Conservation (phyloP, 192 early-diverging fungal genomes). For the Rhizoclosmatium sp. region DNA sequence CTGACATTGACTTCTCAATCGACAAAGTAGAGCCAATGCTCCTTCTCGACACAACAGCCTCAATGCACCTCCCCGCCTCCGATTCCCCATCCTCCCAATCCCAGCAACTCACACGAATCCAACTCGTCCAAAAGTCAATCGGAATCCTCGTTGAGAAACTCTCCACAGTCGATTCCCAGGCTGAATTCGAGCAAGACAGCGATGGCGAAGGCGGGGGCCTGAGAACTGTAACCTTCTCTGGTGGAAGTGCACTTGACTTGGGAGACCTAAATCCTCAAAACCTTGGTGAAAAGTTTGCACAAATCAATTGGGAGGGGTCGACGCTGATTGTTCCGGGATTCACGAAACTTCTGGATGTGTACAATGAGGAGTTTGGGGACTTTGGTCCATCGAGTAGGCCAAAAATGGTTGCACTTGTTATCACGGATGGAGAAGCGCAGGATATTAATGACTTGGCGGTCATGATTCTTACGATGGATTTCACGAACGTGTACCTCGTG, state of each 20-base stretch:
- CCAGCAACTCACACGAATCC: neutral
- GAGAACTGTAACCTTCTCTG: slow-evolving; percentile 23
- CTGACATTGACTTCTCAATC: slow-evolving; percentile 5
- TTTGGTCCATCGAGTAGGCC: neutral
- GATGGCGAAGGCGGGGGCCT: slow-evolving; percentile 17
- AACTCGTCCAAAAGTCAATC: slow-evolving; percentile 9
- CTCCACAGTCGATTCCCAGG: neutral
- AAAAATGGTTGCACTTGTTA: slow-evolving; percentile 11
- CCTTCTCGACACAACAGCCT: slow-evolving; percentile 16
- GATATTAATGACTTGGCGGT: slow-evolving; percentile 22
- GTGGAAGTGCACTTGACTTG: neutral
- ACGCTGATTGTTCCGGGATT: slow-evolving; percentile 13
- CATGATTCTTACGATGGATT: slow-evolving; percentile 17
- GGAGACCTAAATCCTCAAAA: slow-evolving; percentile 13
- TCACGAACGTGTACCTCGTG: slow-evolving; percentile 2
- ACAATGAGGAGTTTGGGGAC: slow-evolving; percentile 16
- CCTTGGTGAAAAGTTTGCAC: neutral
- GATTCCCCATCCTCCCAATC: neutral
- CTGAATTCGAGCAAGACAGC: neutral
- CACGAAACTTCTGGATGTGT: slow-evolving; percentile 4
- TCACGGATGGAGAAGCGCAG: slow-evolving; percentile 18
- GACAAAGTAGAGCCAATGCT: slow-evolving; percentile 19
- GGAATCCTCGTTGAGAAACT: slow-evolving; percentile 11
- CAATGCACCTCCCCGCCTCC: neutral
- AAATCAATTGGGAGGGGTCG: slow-evolving; percentile 7